phyloP scores from a whole-genome alignment of 169 alveolate species.

The Eimeria tenella region DNA sequence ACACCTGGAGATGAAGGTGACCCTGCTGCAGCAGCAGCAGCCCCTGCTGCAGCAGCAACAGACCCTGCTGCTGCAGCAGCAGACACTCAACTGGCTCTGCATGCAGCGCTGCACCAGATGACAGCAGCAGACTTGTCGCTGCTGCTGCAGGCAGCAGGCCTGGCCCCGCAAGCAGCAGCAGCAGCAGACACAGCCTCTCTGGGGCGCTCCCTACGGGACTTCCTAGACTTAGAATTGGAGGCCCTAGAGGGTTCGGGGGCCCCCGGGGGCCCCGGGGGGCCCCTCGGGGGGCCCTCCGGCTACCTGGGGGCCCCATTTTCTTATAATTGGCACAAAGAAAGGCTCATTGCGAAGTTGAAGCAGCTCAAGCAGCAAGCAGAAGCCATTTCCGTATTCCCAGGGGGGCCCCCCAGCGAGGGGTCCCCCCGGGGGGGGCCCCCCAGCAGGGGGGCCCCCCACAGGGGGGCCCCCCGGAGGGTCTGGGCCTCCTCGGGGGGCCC shows the following conservation, averaged over 20 bases:
- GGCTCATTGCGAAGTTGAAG: not conserved
- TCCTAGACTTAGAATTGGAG: not conserved
- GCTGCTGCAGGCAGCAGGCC: not conserved
- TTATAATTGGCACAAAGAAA: not conserved
- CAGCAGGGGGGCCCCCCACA: too few species aligned
- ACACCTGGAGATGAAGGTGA: not conserved
- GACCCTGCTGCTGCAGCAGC: not conserved
- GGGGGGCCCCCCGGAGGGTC: too few species aligned
- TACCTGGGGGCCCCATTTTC: too few species aligned
- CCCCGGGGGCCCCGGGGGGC: not conserved
- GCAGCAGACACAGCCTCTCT: not conserved
- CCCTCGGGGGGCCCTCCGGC: too few species aligned
- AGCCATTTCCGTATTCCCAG: not conserved
- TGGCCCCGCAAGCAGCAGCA: not conserved
- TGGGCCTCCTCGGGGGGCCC: too few species aligned
- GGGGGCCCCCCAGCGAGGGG: not conserved
- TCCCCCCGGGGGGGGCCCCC: too few species aligned
- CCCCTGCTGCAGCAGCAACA: too few species aligned
- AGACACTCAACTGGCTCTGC: not conserved
- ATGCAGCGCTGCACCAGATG: not conserved
- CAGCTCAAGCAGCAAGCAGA: not conserved
- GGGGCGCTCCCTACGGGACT: not conserved
- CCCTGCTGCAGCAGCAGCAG: too few species aligned
- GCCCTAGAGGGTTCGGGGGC: not conserved
- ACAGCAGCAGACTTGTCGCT: not conserved